Conservation (phyloP, 164 flowering plant species). For the Vitis cinerea region DNA sequence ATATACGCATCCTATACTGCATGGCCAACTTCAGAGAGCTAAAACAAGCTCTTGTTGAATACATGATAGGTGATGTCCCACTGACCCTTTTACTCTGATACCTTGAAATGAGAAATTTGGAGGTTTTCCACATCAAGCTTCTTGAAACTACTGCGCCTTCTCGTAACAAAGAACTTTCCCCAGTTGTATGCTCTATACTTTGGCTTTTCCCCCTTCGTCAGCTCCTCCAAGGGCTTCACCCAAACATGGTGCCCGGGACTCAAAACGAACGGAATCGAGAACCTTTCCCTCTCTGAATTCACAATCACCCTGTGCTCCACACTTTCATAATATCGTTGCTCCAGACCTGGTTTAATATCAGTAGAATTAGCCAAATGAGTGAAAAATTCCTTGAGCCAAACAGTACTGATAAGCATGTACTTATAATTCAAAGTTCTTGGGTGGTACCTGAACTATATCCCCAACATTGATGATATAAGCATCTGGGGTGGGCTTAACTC, state of each 20-base stretch:
- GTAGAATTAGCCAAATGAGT: too few relatives aligned
- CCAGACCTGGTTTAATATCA: slow-evolving; percentile 14
- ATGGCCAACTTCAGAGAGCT: too few relatives aligned
- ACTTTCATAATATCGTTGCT: slow-evolving; percentile 24
- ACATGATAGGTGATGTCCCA: neutral
- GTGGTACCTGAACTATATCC: slow-evolving; percentile 39
- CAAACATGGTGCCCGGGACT: slow-evolving; percentile 14
- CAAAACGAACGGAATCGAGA: slow-evolving; percentile 24
- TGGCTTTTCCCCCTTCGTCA: slow-evolving; percentile 17
- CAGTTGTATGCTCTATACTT: slow-evolving; percentile 17
- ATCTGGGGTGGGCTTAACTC: slow-evolving; percentile 37
- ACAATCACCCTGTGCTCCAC: slow-evolving; percentile 28
- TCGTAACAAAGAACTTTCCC: slow-evolving; percentile 17
- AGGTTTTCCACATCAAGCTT: slow-evolving; percentile 22
- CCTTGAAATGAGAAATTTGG: slow-evolving; percentile 17
- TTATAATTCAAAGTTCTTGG: neutral
- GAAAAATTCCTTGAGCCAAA: too few relatives aligned
- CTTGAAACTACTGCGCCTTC: slow-evolving; percentile 17
- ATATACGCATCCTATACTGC: too few relatives aligned
- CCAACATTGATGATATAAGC: slow-evolving; percentile 47
- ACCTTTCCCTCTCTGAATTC: slow-evolving; percentile 26
- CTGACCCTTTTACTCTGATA: neutral
- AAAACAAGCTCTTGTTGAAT: too few relatives aligned
- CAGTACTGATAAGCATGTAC: neutral
- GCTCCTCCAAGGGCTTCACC: slow-evolving; percentile 25